Evolutionary conservation across 2,329 filamentous ascomycete species (phyloP).

Genomic region (Parafenestella ontariensis): DNA sequence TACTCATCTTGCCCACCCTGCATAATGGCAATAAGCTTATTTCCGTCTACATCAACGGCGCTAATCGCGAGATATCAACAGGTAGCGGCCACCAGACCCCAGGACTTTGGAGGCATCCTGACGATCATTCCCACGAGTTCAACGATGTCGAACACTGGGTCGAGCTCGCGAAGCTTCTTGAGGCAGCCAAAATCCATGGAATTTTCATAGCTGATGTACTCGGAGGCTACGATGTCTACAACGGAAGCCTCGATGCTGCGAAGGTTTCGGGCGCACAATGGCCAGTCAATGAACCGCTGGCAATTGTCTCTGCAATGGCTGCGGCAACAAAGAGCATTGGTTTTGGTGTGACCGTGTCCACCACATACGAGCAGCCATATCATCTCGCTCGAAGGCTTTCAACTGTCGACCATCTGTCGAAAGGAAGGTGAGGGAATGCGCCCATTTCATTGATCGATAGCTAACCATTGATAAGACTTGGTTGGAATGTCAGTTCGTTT

Average conservation of each 20-base stretch:
- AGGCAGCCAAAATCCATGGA: conserved; percentile 49
- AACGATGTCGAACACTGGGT: conserved; percentile 48
- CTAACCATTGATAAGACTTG: conserved; percentile 21
- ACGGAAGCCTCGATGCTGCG: conserved; percentile 67
- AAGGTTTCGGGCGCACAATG: conserved; percentile 70
- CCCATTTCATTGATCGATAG: neutral
- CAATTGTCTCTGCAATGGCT: conserved; percentile 70
- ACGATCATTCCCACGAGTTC: conserved; percentile 68
- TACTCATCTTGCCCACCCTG: neutral
- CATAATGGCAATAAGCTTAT: neutral
- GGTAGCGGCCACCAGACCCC: conserved; percentile 53
- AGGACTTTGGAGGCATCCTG: conserved; percentile 69
- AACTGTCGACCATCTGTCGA: conserved; percentile 71
- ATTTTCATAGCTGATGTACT: conserved; percentile 57
- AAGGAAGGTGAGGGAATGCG: conserved; percentile 56
- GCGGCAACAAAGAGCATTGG: conserved; percentile 71
- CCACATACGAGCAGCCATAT: conserved; percentile 74
- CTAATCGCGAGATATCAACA: conserved; percentile 11
- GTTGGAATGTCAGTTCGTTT: conserved; percentile 32
- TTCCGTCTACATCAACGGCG: neutral
- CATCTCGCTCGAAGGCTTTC: conserved; percentile 69
- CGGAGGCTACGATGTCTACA: conserved; percentile 72
- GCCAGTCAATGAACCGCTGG: conserved; percentile 73
- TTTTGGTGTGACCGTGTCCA: conserved; percentile 72
- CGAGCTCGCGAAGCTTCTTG: conserved; percentile 47